A percentile compares a stretch with the other conserved stretches of the same genome.
Evolutionary conservation across 306 rosid species (phyloP).

Genomic region (Lablab purpureus): DNA sequence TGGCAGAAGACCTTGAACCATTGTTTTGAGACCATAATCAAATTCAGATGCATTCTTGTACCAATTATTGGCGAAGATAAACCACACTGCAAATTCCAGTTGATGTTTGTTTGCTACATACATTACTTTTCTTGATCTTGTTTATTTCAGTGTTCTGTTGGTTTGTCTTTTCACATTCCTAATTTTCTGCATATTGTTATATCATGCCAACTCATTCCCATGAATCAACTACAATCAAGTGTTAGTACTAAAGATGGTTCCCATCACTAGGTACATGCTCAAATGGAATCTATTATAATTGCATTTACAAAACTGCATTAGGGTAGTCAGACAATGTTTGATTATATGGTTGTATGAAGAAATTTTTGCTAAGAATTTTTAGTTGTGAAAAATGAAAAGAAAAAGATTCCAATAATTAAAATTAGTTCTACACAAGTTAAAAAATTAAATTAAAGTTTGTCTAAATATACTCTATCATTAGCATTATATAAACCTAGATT

Average conservation of each 20-base stretch:
- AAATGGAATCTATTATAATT: neutral
- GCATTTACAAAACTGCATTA: neutral
- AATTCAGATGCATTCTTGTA: conserved; percentile 54
- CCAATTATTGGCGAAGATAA: conserved; percentile 56
- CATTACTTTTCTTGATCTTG: conserved; percentile 8
- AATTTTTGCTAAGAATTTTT: too few relatives aligned
- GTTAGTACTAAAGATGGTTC: neutral
- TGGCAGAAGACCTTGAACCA: conserved; percentile 38
- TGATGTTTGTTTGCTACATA: conserved; percentile 48
- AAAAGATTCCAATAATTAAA: too few relatives aligned
- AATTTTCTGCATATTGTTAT: conserved; percentile 12
- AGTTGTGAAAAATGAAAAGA: too few relatives aligned
- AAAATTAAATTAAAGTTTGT: too few relatives aligned
- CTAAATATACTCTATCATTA: too few relatives aligned
- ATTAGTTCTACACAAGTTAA: too few relatives aligned
- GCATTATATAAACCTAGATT: neutral
- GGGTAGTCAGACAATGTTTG: neutral
- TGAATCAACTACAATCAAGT: neutral
- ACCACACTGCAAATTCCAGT: conserved; percentile 66
- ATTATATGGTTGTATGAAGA: too few relatives aligned
- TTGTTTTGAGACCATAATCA: conserved; percentile 72
- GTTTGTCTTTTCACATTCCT: conserved; percentile 4
- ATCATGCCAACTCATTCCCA: neutral
- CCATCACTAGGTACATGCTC: neutral
- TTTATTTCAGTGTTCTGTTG: neutral